phyloP scores from a whole-genome alignment of 257 asterid species.

The Nicotiana knightiana region DNA sequence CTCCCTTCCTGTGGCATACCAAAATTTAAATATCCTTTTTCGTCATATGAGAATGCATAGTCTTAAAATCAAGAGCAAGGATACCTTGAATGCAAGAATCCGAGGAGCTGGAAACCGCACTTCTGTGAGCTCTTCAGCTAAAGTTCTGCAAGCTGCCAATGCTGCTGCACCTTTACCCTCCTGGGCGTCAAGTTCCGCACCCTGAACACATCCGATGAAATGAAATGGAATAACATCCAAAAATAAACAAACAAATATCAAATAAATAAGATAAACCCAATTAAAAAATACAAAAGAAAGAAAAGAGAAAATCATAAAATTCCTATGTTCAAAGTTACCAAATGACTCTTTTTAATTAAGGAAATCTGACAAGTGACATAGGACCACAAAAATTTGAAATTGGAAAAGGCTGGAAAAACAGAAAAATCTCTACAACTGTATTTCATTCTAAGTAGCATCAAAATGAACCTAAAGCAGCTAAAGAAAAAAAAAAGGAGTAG shows the following conservation, averaged over 20 bases:
- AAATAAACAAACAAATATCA: not conserved
- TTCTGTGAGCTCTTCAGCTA: conserved; percentile 97
- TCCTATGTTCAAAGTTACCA: not conserved
- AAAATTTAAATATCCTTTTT: not conserved
- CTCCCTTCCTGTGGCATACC: conserved; percentile 77
- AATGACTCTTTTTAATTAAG: not conserved
- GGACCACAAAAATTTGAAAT: not conserved
- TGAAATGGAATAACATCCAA: not conserved
- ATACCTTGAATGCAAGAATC: conserved; percentile 94
- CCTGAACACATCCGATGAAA: conserved; percentile 42
- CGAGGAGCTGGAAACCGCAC: conserved; percentile 96
- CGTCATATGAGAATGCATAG: not conserved
- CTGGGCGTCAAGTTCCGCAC: conserved; percentile 85
- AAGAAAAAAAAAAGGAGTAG: not conserved
- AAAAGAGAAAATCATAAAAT: not conserved
- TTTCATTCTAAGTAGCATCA: not conserved
- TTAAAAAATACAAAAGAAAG: not conserved
- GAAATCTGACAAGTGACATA: not conserved
- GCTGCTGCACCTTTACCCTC: conserved; percentile 95
- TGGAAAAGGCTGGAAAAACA: not conserved
- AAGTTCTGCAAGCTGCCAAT: conserved; percentile 93
- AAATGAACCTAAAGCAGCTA: not conserved
- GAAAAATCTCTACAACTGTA: not conserved
- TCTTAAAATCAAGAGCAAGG: not conserved
- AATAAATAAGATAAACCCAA: not conserved